These are phyloP conservation scores for Hymenoscyphus occultus DNA, from an alignment of 2,329 filamentous ascomycete species.

Conservation along the genomic window DNA sequence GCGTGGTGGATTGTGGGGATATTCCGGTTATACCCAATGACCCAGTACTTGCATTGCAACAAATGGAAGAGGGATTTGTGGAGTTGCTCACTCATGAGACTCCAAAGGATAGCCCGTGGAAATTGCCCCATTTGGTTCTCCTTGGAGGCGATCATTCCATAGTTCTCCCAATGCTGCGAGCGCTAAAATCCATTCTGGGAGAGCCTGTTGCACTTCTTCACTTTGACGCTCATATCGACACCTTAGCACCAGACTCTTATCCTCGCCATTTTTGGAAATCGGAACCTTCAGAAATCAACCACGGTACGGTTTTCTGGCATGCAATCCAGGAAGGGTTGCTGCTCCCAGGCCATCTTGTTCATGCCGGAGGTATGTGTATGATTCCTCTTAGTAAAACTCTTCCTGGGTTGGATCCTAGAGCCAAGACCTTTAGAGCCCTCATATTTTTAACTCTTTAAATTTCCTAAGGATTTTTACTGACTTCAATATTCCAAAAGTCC, in stretches of 20 bases:
- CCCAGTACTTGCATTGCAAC: slow-evolving; percentile 30
- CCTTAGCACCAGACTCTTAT: slow-evolving; percentile 31
- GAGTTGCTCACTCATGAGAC: slow-evolving; percentile 24
- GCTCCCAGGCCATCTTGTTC: slow-evolving; percentile 34
- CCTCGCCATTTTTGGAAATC: slow-evolving; percentile 30
- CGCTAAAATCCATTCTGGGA: slow-evolving; percentile 33
- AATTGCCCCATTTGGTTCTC: slow-evolving; percentile 30
- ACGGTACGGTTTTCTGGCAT: slow-evolving; percentile 37
- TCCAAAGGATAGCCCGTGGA: slow-evolving; percentile 29
- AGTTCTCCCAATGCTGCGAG: slow-evolving; percentile 34
- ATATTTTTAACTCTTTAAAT: no score
- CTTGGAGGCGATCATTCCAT: slow-evolving; percentile 32
- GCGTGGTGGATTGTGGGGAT: slow-evolving; percentile 33
- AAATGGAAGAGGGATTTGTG: slow-evolving; percentile 32
- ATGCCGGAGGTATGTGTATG: slow-evolving; percentile 23
- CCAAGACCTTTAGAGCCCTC: no score
- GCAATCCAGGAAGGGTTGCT: slow-evolving; percentile 36
- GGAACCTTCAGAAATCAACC: slow-evolving; percentile 34
- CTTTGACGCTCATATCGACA: slow-evolving; percentile 32
- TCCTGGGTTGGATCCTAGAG: no score
- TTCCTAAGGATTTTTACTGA: no score
- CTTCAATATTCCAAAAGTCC: no score
- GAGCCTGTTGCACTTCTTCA: slow-evolving; percentile 31
- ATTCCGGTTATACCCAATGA: slow-evolving; percentile 34
- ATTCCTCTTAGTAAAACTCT: no score